Conservation (phyloP, 768 basidiomycete species). For the Pulveroboletus frians region DNA sequence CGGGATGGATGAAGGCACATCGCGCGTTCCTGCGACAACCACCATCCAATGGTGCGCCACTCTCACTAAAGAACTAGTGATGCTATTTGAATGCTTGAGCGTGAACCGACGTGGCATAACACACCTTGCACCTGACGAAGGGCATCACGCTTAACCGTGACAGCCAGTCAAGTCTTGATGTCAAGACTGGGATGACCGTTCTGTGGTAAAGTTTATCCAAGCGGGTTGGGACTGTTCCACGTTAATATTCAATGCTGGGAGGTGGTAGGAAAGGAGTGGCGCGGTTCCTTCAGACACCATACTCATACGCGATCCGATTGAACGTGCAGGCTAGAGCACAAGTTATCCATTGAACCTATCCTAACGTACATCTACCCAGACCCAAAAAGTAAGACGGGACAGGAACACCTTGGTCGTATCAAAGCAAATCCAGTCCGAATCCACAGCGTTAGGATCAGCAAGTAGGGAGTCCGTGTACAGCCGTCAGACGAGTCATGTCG, state of each 20-base stretch:
- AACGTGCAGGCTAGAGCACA: background rate
- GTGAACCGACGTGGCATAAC: constrained; percentile 8
- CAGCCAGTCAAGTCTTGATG: background rate
- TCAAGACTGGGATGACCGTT: background rate
- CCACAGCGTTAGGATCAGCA: constrained; percentile 8
- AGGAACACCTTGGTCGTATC: background rate
- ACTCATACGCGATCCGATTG: background rate
- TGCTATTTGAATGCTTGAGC: background rate
- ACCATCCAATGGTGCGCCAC: constrained; percentile 21
- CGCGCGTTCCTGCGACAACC: constrained; percentile 24
- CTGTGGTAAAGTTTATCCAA: background rate
- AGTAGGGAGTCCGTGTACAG: constrained; percentile 17
- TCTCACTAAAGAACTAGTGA: constrained; percentile 28
- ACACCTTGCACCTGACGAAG: constrained; percentile 21
- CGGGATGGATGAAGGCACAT: constrained; percentile 32
- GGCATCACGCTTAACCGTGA: constrained; percentile 21
- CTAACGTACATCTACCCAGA: constrained; percentile 13
- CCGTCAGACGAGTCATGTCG: constrained; percentile 25
- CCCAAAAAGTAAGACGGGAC: background rate
- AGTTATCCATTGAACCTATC: background rate
- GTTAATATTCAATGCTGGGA: background rate
- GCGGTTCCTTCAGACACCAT: no score
- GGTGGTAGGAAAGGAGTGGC: background rate
- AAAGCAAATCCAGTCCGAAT: constrained; percentile 2
- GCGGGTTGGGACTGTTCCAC: background rate